Evolutionary conservation across 257 asterid genomes (phyloP), one percentile per base, ranked within the genome.

Genomic region (Primulina huaijiensis): DNA sequence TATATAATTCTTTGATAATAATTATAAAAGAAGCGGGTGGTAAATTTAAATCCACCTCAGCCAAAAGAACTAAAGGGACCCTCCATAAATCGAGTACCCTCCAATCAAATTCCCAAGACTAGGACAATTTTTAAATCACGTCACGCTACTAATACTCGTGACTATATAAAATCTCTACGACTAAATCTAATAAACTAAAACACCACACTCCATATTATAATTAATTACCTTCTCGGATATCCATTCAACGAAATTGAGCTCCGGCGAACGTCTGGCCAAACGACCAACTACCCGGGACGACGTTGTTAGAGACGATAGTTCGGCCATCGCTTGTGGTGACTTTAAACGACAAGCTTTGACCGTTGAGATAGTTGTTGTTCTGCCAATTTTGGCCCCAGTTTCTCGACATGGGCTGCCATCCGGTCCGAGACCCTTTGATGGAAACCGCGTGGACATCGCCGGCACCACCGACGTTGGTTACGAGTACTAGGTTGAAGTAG

Each of bases 371-470:
- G 0, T 68, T 37, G 72, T 89, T 92, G 89, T 87, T 91, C 43
- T 91, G 96, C 97, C 97, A 91, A 53, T 91, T 91, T 20, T 89
- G 95, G 0, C 97, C 97, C 97, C 96, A 91, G 77, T 91, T 91
- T 72, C 97, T 86, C 6, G 96, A 86, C 97, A 91, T 84, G 4
- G 86, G 74, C 62, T 87, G 95, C 97, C 97, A 92, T 9, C 80
- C 79, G 5, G 90, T 86, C 62, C 92, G 79, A 12, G 97, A 87
- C 3, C 97, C 97, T 53, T 88, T 92, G 76, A 92, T 77, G 34
- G 90, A 77, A 3, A 87, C 95, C 6, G 94, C 19, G 61, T 84
- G 97, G 3, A 87, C 96, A 71, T 92, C 97, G 0, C 96, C 97
- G 6, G 93, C 89, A 10, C 95, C 97, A 6, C 90, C 97, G 8